Conservation (phyloP, 2,329 filamentous ascomycete genomes). For the Aspergillus calidoustus region DNA sequence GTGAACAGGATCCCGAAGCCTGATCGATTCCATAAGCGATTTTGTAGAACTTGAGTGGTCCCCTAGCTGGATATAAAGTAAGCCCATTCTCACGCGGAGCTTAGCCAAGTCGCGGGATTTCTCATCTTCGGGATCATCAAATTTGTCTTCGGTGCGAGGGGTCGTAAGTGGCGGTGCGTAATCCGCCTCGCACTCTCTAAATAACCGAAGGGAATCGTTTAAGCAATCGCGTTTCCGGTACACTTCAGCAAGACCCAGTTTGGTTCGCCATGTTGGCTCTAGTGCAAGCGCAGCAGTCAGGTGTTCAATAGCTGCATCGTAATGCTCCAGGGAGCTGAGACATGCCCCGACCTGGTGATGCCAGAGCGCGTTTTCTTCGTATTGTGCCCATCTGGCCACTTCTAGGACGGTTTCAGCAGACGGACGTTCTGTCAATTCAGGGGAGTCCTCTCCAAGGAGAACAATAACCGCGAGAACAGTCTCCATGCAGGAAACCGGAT, state of each 20-base stretch:
- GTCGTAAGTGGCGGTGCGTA: too few species aligned
- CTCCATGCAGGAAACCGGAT: background rate
- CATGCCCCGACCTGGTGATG: background rate
- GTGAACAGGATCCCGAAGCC: too few species aligned
- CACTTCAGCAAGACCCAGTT: background rate
- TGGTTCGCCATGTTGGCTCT: background rate
- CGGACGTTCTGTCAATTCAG: background rate
- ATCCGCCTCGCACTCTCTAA: background rate
- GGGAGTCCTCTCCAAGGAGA: background rate
- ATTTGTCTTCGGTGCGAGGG: too few species aligned
- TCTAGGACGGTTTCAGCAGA: background rate
- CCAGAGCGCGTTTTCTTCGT: background rate
- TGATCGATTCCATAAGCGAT: background rate
- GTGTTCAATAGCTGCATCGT: background rate
- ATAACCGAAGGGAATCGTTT: background rate
- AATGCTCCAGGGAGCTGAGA: background rate
- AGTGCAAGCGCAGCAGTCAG: background rate
- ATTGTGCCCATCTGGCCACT: background rate
- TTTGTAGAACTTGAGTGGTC: background rate
- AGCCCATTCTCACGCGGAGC: background rate
- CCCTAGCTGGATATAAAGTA: background rate
- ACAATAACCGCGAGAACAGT: background rate
- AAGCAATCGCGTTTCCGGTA: background rate
- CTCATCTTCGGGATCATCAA: background rate
- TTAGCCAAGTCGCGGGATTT: background rate